Evolutionary conservation across 768 basidiomycete species (phyloP), one percentile per base, ranked within the genome.

Genomic region (Strobilomyces echinocephalus): DNA sequence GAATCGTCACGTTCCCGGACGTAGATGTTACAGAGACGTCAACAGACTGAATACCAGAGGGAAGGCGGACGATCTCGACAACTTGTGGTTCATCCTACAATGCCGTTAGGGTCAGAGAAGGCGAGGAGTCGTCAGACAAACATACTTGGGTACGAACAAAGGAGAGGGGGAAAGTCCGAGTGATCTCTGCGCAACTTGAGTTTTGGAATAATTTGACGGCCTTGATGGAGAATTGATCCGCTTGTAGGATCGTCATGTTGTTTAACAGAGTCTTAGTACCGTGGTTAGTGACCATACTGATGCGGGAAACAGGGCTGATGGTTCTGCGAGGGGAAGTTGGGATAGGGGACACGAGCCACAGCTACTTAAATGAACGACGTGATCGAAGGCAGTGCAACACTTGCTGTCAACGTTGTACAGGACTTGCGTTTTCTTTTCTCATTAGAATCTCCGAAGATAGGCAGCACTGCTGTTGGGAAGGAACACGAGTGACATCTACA

Each of bases 141-240:
- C 38, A 2, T 43, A 59, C 58, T 49, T 56, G 52, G 15, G 50
- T 49, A n/a, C 38, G 30, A 35, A 54, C 52, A 41, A 55, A 57
- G n/a, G 60, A 40, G 12, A 59, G 55, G 2, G 64, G 53, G 20
- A 67, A 59, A 4, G 28, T 47, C 21, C 65, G 63, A 38, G 57
- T 57, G 9, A 67, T 39, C 30, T 64, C 60, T 47, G 54, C 60
- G 12, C 45, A 33, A 20, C 50, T 30, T 5, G 51, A 57, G 39
- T 38, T 21, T 26, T 50, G 49, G 34, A 65, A 62, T 15, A 64
- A 6, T 20, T 60, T 64, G 34, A 65, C 56, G 7, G 55, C 52
- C 15, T 57, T 59, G 44, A 67, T 52, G 21, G 57, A 45, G 8
- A 52, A 64, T 26, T 55, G 38, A 42, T 44, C 49, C 5, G 54